Evolutionary conservation across 768 basidiomycete species (phyloP).

Genomic region (Auriscalpium orientale): DNA sequence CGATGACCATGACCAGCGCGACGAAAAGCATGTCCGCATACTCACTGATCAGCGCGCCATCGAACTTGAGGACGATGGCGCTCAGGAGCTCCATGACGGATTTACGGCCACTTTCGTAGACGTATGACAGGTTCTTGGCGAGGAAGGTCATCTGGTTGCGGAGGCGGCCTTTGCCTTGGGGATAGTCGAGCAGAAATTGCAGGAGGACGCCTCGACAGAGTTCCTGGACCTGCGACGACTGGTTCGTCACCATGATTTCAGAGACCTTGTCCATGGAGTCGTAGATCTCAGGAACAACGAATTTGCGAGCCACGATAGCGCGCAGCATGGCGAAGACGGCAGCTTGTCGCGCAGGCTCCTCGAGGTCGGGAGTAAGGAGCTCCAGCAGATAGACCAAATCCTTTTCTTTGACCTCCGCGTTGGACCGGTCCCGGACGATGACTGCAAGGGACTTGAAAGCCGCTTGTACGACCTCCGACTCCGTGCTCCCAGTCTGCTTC

Average conservation of each 20-base stretch:
- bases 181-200: conserved; percentile 95
- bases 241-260: conserved; percentile 88
- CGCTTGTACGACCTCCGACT: conserved; percentile 83
- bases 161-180: conserved; percentile 88
- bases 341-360: conserved; percentile 80
- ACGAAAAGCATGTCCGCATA: conserved; percentile 88
- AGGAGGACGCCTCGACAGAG: conserved; percentile 82
- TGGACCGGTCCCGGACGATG: conserved; percentile 83
- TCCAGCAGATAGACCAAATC: conserved; percentile 85
- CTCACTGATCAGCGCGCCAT: conserved; percentile 61
- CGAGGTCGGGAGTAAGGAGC: conserved; percentile 81
- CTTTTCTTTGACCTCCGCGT: conserved; percentile 78
- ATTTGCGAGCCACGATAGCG: conserved; percentile 83
- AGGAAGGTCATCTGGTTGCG: conserved; percentile 86
- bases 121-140: conserved; percentile 86
- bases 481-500: conserved; percentile 75
- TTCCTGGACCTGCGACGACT: conserved; percentile 87
- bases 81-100: conserved; percentile 94
- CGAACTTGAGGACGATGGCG: conserved; percentile 80
- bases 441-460: conserved; percentile 81
- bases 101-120: conserved; percentile 80
- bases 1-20: conserved; percentile 84
- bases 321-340: conserved; percentile 84
- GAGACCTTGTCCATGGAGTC: conserved; percentile 93
- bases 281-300: conserved; percentile 94